Base-by-base conservation (phyloP, 2,329 filamentous ascomycete species). In the Parastagonospora avenae region DNA sequence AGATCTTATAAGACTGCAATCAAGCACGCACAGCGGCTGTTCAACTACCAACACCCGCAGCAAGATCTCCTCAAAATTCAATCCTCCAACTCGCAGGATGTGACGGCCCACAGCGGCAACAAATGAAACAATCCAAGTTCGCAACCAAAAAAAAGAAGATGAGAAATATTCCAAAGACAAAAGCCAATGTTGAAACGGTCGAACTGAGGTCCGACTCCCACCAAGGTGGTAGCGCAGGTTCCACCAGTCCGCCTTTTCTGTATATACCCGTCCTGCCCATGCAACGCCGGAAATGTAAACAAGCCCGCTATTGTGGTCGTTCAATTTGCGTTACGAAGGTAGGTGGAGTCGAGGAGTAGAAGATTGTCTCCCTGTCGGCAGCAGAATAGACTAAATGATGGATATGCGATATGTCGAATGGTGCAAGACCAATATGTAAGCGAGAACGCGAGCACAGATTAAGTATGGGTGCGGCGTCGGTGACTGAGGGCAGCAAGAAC, bases 321-420 rank as follows among this genome's bases (percentile, higher is more conserved):
- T 68, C 65, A 66, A 67, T 63, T 59, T 71, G 68, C 70, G 68
- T 73, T 68, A 71, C 60, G 57, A 60, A 62, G 57, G 59, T 50
- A 54, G 54, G 56, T 57, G 52, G 59, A 54, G 39, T 46, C 46
- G 44, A 49, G 42, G 46, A 54, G 57, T 59, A 62, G 57, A 59
- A 55, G 28, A 32, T 40, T 27, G 41, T 60, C 54, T 47, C 55
- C 48, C 53, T 59, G 54, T 53, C 52, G 49, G 44, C 50, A 50
- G 57, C 33, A 54, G 51, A 48, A 2, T 50, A 54, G 38, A 53
- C 48, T 48, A 37, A 52, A 60, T 52, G 38, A 49, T 55, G 41
- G 56, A 46, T 46, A 64, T 59, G 58, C 58, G 63, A 47, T 66
- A 67, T 70, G 60, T 70, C 59, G 63, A 61, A 57, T 55, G 44